Conservation (phyloP, 495 filamentous ascomycete genomes). For the Gamarada debralockiae region DNA sequence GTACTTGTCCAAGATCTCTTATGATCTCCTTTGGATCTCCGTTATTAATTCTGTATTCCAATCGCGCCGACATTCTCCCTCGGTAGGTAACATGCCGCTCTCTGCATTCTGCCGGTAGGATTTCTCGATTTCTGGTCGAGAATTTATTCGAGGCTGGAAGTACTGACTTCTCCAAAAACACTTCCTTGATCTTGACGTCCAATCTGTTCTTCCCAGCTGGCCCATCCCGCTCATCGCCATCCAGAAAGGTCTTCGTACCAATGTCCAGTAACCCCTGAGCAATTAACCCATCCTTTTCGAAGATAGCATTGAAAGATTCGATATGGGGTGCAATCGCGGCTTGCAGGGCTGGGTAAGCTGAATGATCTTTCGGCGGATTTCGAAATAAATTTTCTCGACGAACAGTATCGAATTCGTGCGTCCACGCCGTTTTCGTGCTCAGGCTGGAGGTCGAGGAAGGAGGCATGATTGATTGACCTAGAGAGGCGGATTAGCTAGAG, state of each 20-base stretch:
- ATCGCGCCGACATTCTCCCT: conserved; percentile 72
- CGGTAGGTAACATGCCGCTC: conserved; percentile 91
- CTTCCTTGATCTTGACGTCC: conserved; percentile 66
- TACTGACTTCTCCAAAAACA: conserved; percentile 72
- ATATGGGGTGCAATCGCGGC: conserved; percentile 84
- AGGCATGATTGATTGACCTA: conserved; percentile 45
- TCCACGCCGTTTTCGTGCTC: conserved; percentile 62
- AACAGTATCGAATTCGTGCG: conserved; percentile 74
- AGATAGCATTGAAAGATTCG: conserved; percentile 93
- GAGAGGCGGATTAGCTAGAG: too few species aligned
- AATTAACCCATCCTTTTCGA: conserved; percentile 66
- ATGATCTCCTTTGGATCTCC: conserved; percentile 75
- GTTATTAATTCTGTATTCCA: conserved; percentile 83
- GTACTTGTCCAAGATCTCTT: conserved; percentile 81
- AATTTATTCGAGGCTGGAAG: conserved; percentile 79
- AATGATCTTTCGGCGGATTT: conserved; percentile 79
- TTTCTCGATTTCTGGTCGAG: conserved; percentile 68
- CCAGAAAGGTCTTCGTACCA: conserved; percentile 80
- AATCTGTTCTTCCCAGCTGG: conserved; percentile 63
- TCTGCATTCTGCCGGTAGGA: conserved; percentile 89
- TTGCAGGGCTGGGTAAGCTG: conserved; percentile 83
- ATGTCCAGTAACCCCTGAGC: conserved; percentile 80
- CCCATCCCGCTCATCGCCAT: conserved; percentile 59
- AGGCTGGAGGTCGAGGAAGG: conserved; percentile 24
- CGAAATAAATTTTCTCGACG: conserved; percentile 83